A percentile compares a stretch with the other conserved stretches of the same genome.
These are phyloP conservation scores for Agrocybe pediades DNA, from an alignment of 768 basidiomycete species.

Conservation along the genomic window DNA sequence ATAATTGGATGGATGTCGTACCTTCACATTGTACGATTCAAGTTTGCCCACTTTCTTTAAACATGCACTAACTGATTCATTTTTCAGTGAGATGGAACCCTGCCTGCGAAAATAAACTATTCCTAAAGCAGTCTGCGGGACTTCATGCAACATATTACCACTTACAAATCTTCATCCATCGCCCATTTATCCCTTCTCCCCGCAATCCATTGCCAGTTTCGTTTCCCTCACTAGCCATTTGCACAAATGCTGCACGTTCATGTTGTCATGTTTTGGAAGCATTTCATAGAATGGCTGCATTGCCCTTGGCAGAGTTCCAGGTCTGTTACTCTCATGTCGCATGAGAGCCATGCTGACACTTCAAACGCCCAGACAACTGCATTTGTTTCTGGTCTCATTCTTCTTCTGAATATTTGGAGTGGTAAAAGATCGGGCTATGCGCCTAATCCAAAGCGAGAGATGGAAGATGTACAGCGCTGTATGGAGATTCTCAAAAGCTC, in stretches of 20 bases:
- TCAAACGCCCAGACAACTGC: slow-evolving; percentile 28
- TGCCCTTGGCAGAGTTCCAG: slow-evolving; percentile 37
- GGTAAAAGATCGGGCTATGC: slow-evolving; percentile 47
- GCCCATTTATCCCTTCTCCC: slow-evolving; percentile 75
- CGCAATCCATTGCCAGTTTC: slow-evolving; percentile 40
- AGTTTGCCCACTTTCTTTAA: background rate
- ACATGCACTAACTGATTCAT: background rate
- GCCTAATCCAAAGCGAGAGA: slow-evolving; percentile 51
- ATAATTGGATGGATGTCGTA: slow-evolving; percentile 75
- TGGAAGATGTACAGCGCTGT: slow-evolving; percentile 63
- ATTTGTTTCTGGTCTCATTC: slow-evolving; percentile 49
- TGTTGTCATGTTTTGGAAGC: slow-evolving; percentile 70
- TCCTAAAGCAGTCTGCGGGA: slow-evolving; percentile 59
- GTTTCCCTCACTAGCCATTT: slow-evolving; percentile 75
- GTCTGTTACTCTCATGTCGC: slow-evolving; percentile 22
- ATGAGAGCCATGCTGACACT: background rate
- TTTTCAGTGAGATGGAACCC: slow-evolving; percentile 48
- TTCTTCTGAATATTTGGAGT: slow-evolving; percentile 70
- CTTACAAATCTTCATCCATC: slow-evolving; percentile 73
- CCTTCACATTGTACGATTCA: slow-evolving; percentile 57
- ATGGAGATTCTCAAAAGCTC: slow-evolving; percentile 50
- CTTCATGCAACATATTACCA: slow-evolving; percentile 49
- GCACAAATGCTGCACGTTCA: slow-evolving; percentile 82
- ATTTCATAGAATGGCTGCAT: slow-evolving; percentile 33
- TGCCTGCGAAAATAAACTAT: slow-evolving; percentile 32